These are phyloP conservation scores for Knufia petricola DNA, from an alignment of 2,329 filamentous ascomycete genomes.

Conservation along the genomic window DNA sequence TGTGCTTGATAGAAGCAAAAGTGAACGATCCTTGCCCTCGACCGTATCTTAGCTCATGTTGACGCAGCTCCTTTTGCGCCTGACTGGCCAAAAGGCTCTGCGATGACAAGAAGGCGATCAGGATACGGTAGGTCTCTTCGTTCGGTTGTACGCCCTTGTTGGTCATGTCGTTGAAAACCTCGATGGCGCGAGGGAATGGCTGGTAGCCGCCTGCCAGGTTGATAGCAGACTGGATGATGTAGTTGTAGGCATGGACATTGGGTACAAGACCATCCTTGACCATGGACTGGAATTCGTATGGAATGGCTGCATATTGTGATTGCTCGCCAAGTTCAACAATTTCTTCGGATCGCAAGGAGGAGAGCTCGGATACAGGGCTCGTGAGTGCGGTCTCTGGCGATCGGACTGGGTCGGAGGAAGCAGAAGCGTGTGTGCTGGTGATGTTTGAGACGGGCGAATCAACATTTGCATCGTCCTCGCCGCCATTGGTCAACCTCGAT, in stretches of 20 bases:
- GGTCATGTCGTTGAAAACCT: constrained; percentile 96
- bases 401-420: constrained; percentile 23
- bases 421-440: constrained; percentile 6
- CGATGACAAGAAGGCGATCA: constrained; percentile 72
- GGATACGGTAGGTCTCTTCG: constrained; percentile 74
- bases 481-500: constrained; percentile 26
- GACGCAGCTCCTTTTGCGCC: constrained; percentile 63
- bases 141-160: constrained; percentile 73
- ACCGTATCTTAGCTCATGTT: constrained; percentile 74
- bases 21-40: constrained; percentile 82
- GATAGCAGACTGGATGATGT: constrained; percentile 74
- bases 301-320: constrained; percentile 75
- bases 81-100: constrained; percentile 69
- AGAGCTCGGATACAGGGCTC: constrained; percentile 47
- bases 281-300: constrained; percentile 82
- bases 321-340: constrained; percentile 63
- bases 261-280: constrained; percentile 72
- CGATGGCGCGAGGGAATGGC: constrained; percentile 80
- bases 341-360: constrained; percentile 65
- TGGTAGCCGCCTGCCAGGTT: constrained; percentile 73
- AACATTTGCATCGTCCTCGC: constrained; percentile 20
- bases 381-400: constrained; percentile 30
- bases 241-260: constrained; percentile 81
- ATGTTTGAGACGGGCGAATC: constrained; percentile 6
- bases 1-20: constrained; percentile 77